Conservation (phyloP, 257 asterid species). For the Nicotiana tabacum region DNA sequence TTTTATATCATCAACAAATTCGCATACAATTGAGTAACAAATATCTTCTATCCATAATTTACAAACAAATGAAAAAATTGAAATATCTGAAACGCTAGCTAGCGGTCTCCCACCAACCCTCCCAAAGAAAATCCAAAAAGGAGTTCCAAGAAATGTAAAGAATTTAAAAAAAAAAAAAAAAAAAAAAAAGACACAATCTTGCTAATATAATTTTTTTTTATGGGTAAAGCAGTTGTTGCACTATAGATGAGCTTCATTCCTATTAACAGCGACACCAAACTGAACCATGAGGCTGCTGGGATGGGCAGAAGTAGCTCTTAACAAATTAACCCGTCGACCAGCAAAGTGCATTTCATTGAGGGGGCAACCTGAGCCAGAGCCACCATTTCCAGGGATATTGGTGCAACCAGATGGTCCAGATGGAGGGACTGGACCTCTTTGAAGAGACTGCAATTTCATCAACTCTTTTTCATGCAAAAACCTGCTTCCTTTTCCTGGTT, state of each 20-base stretch:
- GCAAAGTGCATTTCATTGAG: conserved; percentile 21
- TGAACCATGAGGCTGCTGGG: conserved; percentile 1
- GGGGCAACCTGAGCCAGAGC: conserved; percentile 24
- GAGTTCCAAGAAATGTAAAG: not conserved
- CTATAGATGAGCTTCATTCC: conserved; percentile 8
- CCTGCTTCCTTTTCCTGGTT: conserved; percentile 17
- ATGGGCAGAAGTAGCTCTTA: conserved; percentile 2
- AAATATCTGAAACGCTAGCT: not conserved
- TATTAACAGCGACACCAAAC: conserved; percentile 9
- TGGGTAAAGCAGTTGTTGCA: too few relatives aligned
- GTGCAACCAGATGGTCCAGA: conserved; percentile 67
- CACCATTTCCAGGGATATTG: conserved; percentile 52
- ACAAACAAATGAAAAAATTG: not conserved
- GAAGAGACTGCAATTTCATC: conserved; percentile 17
- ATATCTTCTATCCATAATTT: not conserved
- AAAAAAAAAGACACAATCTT: not conserved
- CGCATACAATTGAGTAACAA: not conserved
- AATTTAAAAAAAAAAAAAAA: not conserved
- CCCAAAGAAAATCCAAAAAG: not conserved
- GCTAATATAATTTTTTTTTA: not conserved
- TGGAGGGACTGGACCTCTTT: conserved; percentile 54
- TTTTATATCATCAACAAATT: not conserved
- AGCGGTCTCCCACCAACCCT: not conserved
- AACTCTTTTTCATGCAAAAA: conserved; percentile 16
- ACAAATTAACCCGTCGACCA: conserved; percentile 6